A percentile compares a stretch with the other conserved stretches of the same genome.
These are phyloP conservation scores for Piloderma croceum DNA, from an alignment of 768 basidiomycete species.

Conservation along the genomic window DNA sequence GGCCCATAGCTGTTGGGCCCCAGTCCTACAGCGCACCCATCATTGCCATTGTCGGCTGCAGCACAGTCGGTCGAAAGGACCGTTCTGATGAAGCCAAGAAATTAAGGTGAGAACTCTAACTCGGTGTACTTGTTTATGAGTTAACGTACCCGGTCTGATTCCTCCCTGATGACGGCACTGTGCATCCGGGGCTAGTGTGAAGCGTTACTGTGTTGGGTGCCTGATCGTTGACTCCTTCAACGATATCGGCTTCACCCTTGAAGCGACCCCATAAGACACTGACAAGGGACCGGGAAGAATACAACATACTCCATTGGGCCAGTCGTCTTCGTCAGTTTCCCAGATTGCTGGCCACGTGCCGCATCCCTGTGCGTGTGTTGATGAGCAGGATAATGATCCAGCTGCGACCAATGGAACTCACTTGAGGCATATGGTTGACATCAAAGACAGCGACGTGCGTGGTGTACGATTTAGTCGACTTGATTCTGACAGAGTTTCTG, in stretches of 20 bases:
- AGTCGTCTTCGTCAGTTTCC: conserved; percentile 43
- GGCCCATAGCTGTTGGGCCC: conserved; percentile 30
- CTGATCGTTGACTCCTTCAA: conserved; percentile 29
- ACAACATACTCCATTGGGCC: conserved; percentile 45
- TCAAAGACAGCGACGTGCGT: conserved; percentile 56
- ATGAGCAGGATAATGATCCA: no score
- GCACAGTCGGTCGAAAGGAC: conserved; percentile 23
- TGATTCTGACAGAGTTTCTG: conserved; percentile 53
- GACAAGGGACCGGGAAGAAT: no score
- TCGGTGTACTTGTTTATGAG: no score
- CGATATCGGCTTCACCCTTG: conserved; percentile 27
- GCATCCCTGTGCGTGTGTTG: no score
- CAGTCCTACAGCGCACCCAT: conserved; percentile 26
- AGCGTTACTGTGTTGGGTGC: conserved; percentile 26
- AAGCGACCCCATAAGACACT: no score
- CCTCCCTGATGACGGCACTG: no score
- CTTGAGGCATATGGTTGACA: conserved; percentile 55
- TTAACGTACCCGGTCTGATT: no score
- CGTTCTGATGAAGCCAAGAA: conserved; percentile 22
- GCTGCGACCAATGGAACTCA: no score
- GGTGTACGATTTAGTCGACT: conserved; percentile 46
- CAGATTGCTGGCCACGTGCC: conserved; percentile 52
- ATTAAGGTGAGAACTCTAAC: no score
- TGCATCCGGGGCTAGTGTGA: conserved; percentile 21
- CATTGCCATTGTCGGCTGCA: conserved; percentile 18